Evolutionary conservation across 768 basidiomycete species (phyloP).

Genomic region (Fistulinella prunicolor): DNA sequence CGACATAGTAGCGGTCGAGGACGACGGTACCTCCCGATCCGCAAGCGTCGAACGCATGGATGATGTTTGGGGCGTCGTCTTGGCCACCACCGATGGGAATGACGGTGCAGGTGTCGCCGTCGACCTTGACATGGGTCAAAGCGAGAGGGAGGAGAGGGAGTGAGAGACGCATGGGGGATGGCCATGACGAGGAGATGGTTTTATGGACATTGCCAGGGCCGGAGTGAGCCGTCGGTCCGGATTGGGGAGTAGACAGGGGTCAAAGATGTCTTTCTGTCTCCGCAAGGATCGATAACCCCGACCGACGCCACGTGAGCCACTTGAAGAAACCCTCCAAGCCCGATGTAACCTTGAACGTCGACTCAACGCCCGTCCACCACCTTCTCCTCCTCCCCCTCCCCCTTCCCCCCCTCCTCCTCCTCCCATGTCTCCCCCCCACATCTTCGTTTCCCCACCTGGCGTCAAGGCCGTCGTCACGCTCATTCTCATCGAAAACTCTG

Average conservation of each 20-base stretch:
- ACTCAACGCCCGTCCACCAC: background rate
- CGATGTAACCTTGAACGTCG: background rate
- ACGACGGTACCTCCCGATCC: slow-evolving; percentile 28
- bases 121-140: slow-evolving; percentile 2
- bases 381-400: too few species aligned
- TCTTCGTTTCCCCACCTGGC: slow-evolving; percentile 20
- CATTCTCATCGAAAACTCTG: slow-evolving; percentile 56
- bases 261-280: slow-evolving; percentile 5
- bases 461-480: slow-evolving; percentile 34
- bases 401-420: background rate
- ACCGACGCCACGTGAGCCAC: slow-evolving; percentile 15
- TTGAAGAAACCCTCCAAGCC: slow-evolving; percentile 7
- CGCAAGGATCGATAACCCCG: slow-evolving; percentile 20
- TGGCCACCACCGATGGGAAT: slow-evolving; percentile 29
- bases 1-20: slow-evolving; percentile 35
- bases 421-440: slow-evolving; percentile 8
- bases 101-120: slow-evolving; percentile 23
- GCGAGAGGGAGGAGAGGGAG: slow-evolving; percentile 1
- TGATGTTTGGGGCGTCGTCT: slow-evolving; percentile 38
- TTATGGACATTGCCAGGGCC: background rate
- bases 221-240: background rate
- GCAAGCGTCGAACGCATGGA: slow-evolving; percentile 32
- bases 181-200: too few species aligned
- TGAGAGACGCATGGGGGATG: background rate
- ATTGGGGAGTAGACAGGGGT: background rate